Evolutionary conservation across 2,329 filamentous ascomycete species (phyloP), one percentile per base, ranked within the genome.

Genomic region (Fusarium multiceps): DNA sequence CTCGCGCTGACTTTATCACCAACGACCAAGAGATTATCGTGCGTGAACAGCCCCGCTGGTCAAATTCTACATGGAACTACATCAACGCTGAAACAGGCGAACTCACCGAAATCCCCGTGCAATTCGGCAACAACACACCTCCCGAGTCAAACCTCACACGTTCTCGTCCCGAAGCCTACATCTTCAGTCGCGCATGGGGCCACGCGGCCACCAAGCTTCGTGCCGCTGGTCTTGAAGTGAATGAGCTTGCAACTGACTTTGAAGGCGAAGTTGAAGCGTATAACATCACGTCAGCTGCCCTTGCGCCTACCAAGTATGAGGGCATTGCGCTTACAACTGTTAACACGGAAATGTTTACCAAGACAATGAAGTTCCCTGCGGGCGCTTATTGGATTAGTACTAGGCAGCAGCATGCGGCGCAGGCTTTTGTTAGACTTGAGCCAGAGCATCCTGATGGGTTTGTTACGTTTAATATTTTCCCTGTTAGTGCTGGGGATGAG

Each of bases 401-500:
- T 3, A 72, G 73, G 20, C 78, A 79, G 58, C 76, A 76, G 45
- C 77, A 78, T 27, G 77, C 77, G 0, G 77, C 69, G 0, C 67
- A 77, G 7, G 76, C 78, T 0, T 75, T 79, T 34, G 67, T 74
- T 0, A 74, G 75, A 1, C 56, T 79, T 13, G 77, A 79, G 66
- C 77, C 77, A 0, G 77, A 79, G 55, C 72, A 73, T 13, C 73
- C 75, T 2, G 78, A 79, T 47, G 78, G 77, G 0, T 79, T 76
- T 37, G 76, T 59, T 1, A 75, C 73, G 8, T 76, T 74, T 27
- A 78, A 77, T 16, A 71, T 79, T 16, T 46, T 79, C 0, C 77
- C 77, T 4, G 65, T 78, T 0, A 65, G 61, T 34, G 65, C 41
- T 0, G 76, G 74, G 0, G 77, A 79, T 37, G 77, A 79, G 61